These are phyloP conservation scores for Pythium pectinolyticum DNA, from an alignment of 352 stramenopile species.

Conservation along the genomic window DNA sequence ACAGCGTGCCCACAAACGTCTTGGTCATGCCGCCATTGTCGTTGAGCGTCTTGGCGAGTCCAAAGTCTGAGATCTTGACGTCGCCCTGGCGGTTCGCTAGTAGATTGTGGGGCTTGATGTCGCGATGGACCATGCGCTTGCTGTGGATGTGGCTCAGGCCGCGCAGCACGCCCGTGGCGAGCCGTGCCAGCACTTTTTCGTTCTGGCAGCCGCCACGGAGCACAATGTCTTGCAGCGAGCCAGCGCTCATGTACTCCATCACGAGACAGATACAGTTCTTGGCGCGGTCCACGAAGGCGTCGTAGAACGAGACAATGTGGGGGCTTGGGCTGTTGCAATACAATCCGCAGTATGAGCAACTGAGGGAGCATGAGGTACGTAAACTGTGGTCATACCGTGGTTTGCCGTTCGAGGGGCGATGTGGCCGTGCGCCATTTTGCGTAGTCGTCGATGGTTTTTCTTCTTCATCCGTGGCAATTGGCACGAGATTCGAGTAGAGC, in stretches of 20 bases:
- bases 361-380: slow-evolving; percentile 1
- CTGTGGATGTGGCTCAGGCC: slow-evolving; percentile 87
- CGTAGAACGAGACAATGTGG: slow-evolving; percentile 92
- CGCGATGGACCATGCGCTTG: slow-evolving; percentile 88
- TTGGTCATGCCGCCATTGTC: slow-evolving; percentile 77
- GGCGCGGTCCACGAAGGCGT: slow-evolving; percentile 88
- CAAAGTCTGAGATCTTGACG: slow-evolving; percentile 90
- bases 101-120: slow-evolving; percentile 92
- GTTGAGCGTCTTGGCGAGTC: slow-evolving; percentile 76
- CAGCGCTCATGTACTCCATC: slow-evolving; percentile 93
- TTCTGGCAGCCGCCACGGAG: slow-evolving; percentile 76
- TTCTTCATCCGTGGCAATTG: slow-evolving; percentile 57
- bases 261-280: slow-evolving; percentile 90
- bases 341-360: too few species aligned
- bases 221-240: slow-evolving; percentile 90
- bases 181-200: slow-evolving; percentile 75
- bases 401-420: slow-evolving; percentile 13
- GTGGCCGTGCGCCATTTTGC: not conserved
- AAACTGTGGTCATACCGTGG: slow-evolving; percentile 3
- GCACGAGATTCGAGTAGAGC: slow-evolving; percentile 87
- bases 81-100: slow-evolving; percentile 85
- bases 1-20: slow-evolving; percentile 92
- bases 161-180: slow-evolving; percentile 71
- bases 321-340: slow-evolving; percentile 56
- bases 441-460: not conserved